A percentile compares a stretch with the other conserved stretches of the same genome.
phyloP scores from a whole-genome alignment of 345 rosid genomes.

The Viola odorata region DNA sequence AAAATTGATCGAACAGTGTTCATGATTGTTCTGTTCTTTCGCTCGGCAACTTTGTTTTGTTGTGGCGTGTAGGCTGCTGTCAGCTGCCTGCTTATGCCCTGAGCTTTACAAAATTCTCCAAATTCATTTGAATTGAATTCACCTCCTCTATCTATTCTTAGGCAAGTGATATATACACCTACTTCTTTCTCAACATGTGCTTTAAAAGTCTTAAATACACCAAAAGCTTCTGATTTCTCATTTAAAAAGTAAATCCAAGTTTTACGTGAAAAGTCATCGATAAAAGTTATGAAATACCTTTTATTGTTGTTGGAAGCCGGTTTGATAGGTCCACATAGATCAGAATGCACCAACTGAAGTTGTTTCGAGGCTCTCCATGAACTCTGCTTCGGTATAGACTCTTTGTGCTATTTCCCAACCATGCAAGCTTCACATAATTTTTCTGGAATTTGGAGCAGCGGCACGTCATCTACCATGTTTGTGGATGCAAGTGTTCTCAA shows the following conservation, averaged over 20 bases:
- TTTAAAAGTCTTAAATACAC: not conserved
- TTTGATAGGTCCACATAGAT: constrained; percentile 3
- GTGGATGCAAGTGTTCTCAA: not conserved
- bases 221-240: constrained; percentile 3
- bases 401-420: constrained; percentile 6
- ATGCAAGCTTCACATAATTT: not conserved
- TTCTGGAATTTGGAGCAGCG: not conserved
- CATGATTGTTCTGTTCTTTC: not conserved
- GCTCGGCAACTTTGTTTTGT: no score
- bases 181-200: constrained; percentile 1
- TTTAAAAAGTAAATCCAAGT: constrained; percentile 3
- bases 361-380: constrained; percentile 7
- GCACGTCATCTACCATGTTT: constrained; percentile 4
- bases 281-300: constrained; percentile 6
- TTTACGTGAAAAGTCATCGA: constrained; percentile 1
- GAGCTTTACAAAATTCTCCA: not conserved
- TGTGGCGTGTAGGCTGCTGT: no score
- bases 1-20: not conserved
- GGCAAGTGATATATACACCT: not conserved
- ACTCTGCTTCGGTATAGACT: not conserved
- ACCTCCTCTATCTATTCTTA: constrained; percentile 1
- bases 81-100: not conserved
- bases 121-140: not conserved
- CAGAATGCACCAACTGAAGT: constrained; percentile 3
- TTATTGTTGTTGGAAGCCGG: not conserved